Evolutionary conservation across 352 stramenopile species (phyloP), one percentile per base, ranked within the genome.

Genomic region (Pythium vanterpoolii): DNA sequence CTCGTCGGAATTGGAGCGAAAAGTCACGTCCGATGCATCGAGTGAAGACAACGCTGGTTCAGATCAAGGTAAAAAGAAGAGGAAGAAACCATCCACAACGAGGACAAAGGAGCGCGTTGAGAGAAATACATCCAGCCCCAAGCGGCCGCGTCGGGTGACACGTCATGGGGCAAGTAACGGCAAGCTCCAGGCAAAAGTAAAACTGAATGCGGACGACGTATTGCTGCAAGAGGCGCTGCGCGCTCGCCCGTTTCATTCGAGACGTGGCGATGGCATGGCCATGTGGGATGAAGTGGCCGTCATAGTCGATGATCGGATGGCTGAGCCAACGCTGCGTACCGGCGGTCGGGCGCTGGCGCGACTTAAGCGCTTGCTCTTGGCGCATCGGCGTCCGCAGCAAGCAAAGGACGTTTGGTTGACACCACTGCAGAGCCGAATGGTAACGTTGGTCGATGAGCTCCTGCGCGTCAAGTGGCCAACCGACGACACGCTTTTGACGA

Each of bases 201-300:
- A 28, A 13, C 46, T 38, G 5, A 30, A 18, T n/a, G 1, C 28
- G 2, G 46, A 58, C 46, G 46, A 56, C 16, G 47, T 31, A 13
- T 34, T 64, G 14, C 30, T 64, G 14, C 47, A 28, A 9, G 46
- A 57, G 23, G 38, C 43, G n/a, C 30, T 64, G 4, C 36, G 39
- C 7, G n/a, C 27, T 5, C 47, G 56, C 4, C 56, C 56, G 0
- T 64, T 64, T 23, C 36, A 57, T 18, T 11, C 14, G 4, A 23
- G 19, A 10, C 23, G 39, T 18, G 30, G 40, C n/a, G 51, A 49
- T 40, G 52, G 56, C 4, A 30, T 52, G 47, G 38, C 9, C 10
- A 28, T 16, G 19, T 63, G 56, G 56, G 36, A 44, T 14, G 38
- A 36, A 34, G 46, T 63, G 16, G 47, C 45, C 4, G 21, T 13